Conservation (phyloP, 1,139 yeast genomes). For the Magnusiomyces ingens region DNA sequence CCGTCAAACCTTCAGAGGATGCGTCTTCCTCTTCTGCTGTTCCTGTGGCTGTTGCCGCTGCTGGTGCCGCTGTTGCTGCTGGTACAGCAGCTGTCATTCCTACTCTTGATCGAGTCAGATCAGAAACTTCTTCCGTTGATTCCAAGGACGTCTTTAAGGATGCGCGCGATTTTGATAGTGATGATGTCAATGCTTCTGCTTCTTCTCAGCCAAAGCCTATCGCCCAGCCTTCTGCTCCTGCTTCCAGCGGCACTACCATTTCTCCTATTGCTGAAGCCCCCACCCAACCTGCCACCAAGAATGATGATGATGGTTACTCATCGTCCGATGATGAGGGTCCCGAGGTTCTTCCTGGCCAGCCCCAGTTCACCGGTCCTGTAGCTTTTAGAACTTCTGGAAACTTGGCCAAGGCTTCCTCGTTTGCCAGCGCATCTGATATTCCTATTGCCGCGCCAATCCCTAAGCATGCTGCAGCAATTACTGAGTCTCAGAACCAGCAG, state of each 20-base stretch:
- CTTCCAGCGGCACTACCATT: neutral
- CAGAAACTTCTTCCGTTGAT: neutral
- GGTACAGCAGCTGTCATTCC: too few species aligned
- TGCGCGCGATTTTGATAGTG: neutral
- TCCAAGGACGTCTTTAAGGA: neutral
- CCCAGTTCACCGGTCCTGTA: too few species aligned
- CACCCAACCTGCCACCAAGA: neutral
- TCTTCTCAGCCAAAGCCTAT: neutral
- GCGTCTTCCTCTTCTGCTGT: neutral
- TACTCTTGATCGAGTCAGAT: too few species aligned
- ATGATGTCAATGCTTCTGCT: neutral
- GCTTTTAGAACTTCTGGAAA: too few species aligned
- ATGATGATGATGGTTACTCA: neutral
- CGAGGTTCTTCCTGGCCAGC: conserved; percentile 3
- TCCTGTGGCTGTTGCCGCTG: too few species aligned
- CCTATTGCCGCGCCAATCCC: too few species aligned
- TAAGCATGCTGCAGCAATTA: too few species aligned
- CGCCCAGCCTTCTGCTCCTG: neutral
- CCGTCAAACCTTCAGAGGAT: neutral
- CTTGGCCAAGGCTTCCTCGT: too few species aligned
- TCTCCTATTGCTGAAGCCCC: neutral
- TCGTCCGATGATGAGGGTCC: conserved; percentile 5
- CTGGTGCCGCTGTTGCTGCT: too few species aligned
- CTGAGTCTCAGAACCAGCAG: too few species aligned
- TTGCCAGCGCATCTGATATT: too few species aligned